These are phyloP conservation scores for Penicillium diatomitis DNA, from an alignment of 495 filamentous ascomycete genomes.

Conservation along the genomic window DNA sequence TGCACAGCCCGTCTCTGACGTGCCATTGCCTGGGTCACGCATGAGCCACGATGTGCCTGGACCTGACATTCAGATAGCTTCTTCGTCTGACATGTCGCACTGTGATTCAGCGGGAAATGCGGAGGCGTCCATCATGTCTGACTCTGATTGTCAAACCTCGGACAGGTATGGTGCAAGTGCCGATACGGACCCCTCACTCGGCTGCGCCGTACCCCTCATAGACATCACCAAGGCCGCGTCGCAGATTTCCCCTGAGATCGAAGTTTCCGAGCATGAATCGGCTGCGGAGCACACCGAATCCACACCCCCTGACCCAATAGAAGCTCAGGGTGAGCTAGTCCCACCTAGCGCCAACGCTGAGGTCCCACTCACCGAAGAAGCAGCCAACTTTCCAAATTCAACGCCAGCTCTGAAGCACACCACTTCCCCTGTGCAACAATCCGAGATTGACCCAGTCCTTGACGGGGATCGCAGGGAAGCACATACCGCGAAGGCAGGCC, in stretches of 20 bases:
- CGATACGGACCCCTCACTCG: constrained; percentile 8
- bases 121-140: constrained; percentile 9
- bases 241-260: constrained; percentile 4
- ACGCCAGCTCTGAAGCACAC: constrained; percentile 14
- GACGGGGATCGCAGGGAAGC: constrained; percentile 11
- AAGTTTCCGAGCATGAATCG: constrained; percentile 21
- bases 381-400: constrained; percentile 17
- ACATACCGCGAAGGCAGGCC: constrained; percentile 3
- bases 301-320: constrained; percentile 14
- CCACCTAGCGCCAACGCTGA: constrained; percentile 26
- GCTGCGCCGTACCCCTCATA: constrained; percentile 1
- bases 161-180: constrained; percentile 7
- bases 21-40: not conserved
- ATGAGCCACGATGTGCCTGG: not conserved
- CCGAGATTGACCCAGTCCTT: constrained; percentile 10
- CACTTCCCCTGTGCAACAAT: constrained; percentile 14
- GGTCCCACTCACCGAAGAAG: constrained; percentile 25
- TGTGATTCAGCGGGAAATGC: constrained; percentile 11
- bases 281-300: constrained; percentile 14
- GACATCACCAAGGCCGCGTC: constrained; percentile 10
- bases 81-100: constrained; percentile 5
- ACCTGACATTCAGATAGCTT: not conserved
- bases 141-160: constrained; percentile 14
- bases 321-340: constrained; percentile 26
- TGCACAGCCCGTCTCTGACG: not conserved